Evolutionary conservation across 1,139 yeast species (phyloP).

Genomic region (Yamadazyma trypodendri): DNA sequence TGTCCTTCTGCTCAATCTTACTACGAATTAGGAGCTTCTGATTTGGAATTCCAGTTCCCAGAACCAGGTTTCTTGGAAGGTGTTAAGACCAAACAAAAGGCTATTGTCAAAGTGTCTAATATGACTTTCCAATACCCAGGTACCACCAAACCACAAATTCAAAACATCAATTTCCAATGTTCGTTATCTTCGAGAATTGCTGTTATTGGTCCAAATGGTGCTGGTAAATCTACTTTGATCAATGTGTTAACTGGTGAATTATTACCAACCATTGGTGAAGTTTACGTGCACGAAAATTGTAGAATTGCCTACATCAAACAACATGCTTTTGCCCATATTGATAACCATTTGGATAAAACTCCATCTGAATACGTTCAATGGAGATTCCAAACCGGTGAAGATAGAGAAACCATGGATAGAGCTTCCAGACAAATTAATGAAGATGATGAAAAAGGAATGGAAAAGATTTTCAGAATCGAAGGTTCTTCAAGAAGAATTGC

Average conservation of each 20-base stretch:
- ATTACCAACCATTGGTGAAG: conserved; percentile 97
- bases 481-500: conserved; percentile 97
- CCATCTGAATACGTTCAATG: conserved; percentile 99
- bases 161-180: conserved; percentile 94
- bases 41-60: conserved; percentile 94
- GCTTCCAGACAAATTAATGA: conserved; percentile 98
- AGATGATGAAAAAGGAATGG: conserved; percentile 96
- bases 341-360: conserved; percentile 97
- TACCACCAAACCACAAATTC: conserved; percentile 91
- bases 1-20: conserved; percentile 98
- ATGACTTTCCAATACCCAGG: conserved; percentile 99
- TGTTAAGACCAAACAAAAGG: conserved; percentile 99
- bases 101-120: conserved; percentile 94
- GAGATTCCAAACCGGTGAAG: conserved; percentile 99
- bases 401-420: conserved; percentile 99
- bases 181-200: conserved; percentile 99
- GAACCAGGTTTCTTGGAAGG: conserved; percentile 99
- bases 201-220: conserved; percentile 99
- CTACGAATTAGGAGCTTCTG: conserved; percentile 98
- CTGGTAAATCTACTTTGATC: conserved; percentile 98
- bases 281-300: conserved; percentile 98
- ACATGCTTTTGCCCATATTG: conserved; percentile 99
- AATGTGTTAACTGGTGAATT: conserved; percentile 99
- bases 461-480: conserved; percentile 98
- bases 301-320: conserved; percentile 99